A percentile compares a stretch with the other conserved stretches of the same genome.
These are phyloP conservation scores for Flagelloscypha sp. DNA, from an alignment of 768 basidiomycete species.

Conservation along the genomic window DNA sequence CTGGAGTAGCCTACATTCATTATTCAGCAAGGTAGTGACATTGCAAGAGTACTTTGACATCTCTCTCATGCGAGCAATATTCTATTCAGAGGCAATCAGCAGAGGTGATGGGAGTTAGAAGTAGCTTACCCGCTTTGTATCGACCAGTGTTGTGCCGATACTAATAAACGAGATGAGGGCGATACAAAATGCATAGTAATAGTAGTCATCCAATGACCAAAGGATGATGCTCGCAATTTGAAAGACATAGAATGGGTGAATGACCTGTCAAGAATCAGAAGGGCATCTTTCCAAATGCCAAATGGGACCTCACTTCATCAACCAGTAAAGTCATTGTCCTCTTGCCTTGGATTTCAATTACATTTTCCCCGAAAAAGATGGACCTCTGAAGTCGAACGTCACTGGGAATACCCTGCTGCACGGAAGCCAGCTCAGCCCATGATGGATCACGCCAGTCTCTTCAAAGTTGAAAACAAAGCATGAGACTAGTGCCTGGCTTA, in stretches of 20 bases:
- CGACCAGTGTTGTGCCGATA: conserved; percentile 78
- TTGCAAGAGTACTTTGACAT: conserved; percentile 89
- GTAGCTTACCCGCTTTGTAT: conserved; percentile 75
- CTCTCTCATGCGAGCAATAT: conserved; percentile 87
- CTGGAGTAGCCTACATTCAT: conserved; percentile 47
- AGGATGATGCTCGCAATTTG: conserved; percentile 92
- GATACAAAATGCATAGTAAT: conserved; percentile 96
- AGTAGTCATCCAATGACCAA: conserved; percentile 94
- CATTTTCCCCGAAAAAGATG: conserved; percentile 73
- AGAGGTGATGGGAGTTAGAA: conserved; percentile 4
- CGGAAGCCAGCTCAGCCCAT: conserved; percentile 55
- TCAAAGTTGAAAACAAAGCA: conserved; percentile 7
- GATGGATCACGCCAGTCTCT: conserved; percentile 88
- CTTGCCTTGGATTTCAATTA: conserved; percentile 87
- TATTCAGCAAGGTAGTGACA: conserved; percentile 61
- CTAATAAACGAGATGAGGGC: conserved; percentile 82
- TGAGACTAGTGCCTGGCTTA: conserved; percentile 3
- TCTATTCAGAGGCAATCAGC: conserved; percentile 35
- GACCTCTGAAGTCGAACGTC: conserved; percentile 53
- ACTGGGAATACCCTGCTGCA: conserved; percentile 57
- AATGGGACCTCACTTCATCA: conserved; percentile 62
- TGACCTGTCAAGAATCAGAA: conserved; percentile 43
- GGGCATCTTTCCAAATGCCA: not conserved
- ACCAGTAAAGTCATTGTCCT: conserved; percentile 68
- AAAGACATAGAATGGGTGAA: conserved; percentile 98